Evolutionary conservation across 345 rosid genomes (phyloP).

Genomic region (Camelina sativa): DNA sequence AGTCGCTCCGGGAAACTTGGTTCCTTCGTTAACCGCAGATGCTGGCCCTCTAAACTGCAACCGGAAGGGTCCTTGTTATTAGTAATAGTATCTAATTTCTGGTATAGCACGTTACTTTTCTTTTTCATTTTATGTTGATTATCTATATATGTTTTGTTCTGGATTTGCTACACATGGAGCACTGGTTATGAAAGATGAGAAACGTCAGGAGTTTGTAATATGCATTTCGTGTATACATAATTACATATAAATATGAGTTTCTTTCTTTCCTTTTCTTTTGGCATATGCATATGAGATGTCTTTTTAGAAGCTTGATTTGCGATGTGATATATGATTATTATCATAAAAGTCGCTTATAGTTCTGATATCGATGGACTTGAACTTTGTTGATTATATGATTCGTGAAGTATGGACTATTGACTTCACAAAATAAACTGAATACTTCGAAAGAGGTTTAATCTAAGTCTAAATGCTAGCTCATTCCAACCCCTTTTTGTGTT

Average conservation of each 20-base stretch:
- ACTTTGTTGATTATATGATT: slow-evolving; percentile 8
- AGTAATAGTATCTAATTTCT: slow-evolving; percentile 17
- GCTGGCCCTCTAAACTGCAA: slow-evolving; percentile 73
- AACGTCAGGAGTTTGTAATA: neutral
- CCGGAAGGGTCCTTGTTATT: slow-evolving; percentile 48
- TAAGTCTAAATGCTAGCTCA: neutral
- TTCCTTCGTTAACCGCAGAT: slow-evolving; percentile 68
- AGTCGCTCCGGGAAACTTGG: slow-evolving; percentile 62
- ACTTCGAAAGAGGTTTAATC: neutral
- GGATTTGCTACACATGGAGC: neutral
- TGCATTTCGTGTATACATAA: neutral
- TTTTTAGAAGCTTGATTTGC: neutral
- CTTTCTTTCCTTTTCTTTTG: neutral
- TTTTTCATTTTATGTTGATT: neutral
- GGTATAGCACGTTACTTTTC: neutral
- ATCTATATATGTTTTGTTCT: neutral
- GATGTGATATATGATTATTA: neutral
- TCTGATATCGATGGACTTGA: slow-evolving; percentile 15
- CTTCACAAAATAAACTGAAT: slow-evolving; percentile 12
- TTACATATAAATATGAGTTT: neutral
- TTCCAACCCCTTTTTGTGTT: neutral
- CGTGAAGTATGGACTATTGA: slow-evolving; percentile 10
- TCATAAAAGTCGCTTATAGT: neutral
- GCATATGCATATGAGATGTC: neutral
- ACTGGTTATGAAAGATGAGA: neutral